Percentiles rank a stretch among this genome's conserved stretches.
These are phyloP conservation scores for Ormosia semicastrata DNA, from an alignment of 306 rosid species.

Conservation along the genomic window DNA sequence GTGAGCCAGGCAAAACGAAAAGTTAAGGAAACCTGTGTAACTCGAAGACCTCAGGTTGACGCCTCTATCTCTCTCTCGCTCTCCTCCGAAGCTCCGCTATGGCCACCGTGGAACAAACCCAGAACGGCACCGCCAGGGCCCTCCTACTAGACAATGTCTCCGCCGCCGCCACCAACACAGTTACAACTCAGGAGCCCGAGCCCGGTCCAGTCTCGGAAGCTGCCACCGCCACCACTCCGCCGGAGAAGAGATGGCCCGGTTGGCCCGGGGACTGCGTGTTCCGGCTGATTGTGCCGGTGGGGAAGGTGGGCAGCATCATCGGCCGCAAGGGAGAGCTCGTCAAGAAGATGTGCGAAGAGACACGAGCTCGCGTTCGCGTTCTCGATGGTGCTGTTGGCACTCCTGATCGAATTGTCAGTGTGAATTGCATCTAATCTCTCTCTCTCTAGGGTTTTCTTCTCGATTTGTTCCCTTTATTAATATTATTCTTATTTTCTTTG, in stretches of 20 bases:
- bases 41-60: slow-evolving; percentile 1
- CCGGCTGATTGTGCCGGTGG: slow-evolving; percentile 76
- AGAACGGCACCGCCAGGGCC: slow-evolving; percentile 37
- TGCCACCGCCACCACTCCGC: slow-evolving; percentile 14
- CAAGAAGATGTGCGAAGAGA: slow-evolving; percentile 89
- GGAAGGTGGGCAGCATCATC: slow-evolving; percentile 86
- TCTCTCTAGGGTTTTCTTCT: slow-evolving; percentile 31
- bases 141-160: slow-evolving; percentile 13
- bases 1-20: background rate
- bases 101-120: slow-evolving; percentile 43
- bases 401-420: slow-evolving; percentile 83
- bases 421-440: background rate
- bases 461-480: background rate
- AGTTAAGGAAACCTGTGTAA: no score
- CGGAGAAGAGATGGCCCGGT: slow-evolving; percentile 85
- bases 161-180: background rate
- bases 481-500: background rate
- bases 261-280: slow-evolving; percentile 95
- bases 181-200: background rate
- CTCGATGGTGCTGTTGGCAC: slow-evolving; percentile 77
- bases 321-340: slow-evolving; percentile 93
- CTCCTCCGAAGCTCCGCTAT: background rate
- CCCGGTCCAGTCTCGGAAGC: slow-evolving; percentile 20
- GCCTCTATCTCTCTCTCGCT: background rate
- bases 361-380: slow-evolving; percentile 82